phyloP scores from a whole-genome alignment of 2,329 filamentous ascomycete genomes.

The Clonostachys sp. region DNA sequence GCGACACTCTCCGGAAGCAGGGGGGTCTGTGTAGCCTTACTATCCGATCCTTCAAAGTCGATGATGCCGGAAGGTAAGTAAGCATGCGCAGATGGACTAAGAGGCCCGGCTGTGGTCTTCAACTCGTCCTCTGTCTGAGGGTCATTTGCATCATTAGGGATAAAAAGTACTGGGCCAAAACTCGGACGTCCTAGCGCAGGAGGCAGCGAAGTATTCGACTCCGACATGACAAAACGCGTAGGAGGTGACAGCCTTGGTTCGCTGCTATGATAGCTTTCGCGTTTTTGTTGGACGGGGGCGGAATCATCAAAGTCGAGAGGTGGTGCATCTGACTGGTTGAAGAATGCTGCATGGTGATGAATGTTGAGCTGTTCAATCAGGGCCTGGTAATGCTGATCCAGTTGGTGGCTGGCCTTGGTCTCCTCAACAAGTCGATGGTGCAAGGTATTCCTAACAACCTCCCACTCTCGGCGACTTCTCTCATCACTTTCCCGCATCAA shows the following conservation, averaged over 20 bases:
- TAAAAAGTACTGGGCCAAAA: conserved; percentile 49
- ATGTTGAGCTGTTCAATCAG: conserved; percentile 41
- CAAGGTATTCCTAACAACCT: conserved; percentile 45
- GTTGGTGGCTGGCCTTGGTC: conserved; percentile 37
- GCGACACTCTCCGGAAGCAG: conserved; percentile 22
- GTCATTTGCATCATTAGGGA: conserved; percentile 35
- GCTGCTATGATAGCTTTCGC: conserved; percentile 42
- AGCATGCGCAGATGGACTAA: conserved; percentile 73
- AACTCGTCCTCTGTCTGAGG: conserved; percentile 58
- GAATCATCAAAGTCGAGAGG: conserved; percentile 42
- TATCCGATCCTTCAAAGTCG: conserved; percentile 61
- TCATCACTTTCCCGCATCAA: conserved; percentile 46
- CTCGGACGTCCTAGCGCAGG: conserved; percentile 1
- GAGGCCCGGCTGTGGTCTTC: conserved; percentile 59
- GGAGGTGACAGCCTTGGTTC: conserved; percentile 34
- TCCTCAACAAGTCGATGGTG: conserved; percentile 43
- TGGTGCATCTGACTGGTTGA: conserved; percentile 36
- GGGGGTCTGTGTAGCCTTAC: conserved; percentile 23
- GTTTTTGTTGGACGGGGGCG: conserved; percentile 34
- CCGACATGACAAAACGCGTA: conserved; percentile 25
- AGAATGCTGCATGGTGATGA: conserved; percentile 39
- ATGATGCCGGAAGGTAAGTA: conserved; percentile 66
- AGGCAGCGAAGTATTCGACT: conserved; percentile 17
- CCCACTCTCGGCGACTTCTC: conserved; percentile 52
- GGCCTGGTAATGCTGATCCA: conserved; percentile 39